Evolutionary conservation across 495 filamentous ascomycete genomes (phyloP).

Genomic region (Tirmania nivea): DNA sequence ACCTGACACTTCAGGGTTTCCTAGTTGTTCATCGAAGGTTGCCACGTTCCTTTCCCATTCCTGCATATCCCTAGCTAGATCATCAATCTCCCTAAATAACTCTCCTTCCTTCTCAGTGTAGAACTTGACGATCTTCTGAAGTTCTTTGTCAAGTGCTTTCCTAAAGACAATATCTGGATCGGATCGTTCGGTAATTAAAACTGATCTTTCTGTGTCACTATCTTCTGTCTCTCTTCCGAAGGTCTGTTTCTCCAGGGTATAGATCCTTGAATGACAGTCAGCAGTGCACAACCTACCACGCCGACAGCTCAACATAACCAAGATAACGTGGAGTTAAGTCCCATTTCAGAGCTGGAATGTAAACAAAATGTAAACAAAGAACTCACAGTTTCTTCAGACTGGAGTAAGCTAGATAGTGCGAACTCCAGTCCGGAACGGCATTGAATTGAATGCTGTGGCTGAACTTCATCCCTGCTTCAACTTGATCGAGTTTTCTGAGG

Average conservation of each 20-base stretch:
- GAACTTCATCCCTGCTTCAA: constrained; percentile 86
- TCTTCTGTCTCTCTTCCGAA: constrained; percentile 29
- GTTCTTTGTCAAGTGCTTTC: constrained; percentile 61
- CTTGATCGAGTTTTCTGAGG: constrained; percentile 33
- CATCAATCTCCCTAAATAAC: constrained; percentile 58
- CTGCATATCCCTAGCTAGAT: constrained; percentile 52
- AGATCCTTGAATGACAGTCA: constrained; percentile 42
- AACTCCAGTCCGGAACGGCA: constrained; percentile 96
- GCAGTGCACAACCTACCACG: not conserved
- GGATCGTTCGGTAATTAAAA: constrained; percentile 39
- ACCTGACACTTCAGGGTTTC: not conserved
- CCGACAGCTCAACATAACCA: not conserved
- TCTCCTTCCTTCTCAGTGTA: constrained; percentile 72
- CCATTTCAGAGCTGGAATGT: not conserved
- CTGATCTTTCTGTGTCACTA: constrained; percentile 59
- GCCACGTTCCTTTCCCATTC: constrained; percentile 36
- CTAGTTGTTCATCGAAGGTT: not conserved
- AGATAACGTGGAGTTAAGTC: not conserved
- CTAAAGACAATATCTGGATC: constrained; percentile 62
- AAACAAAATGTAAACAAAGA: not conserved
- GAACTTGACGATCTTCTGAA: constrained; percentile 85
- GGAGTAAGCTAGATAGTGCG: constrained; percentile 90
- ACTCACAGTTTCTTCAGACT: constrained; percentile 95
- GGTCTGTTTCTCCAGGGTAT: constrained; percentile 60
- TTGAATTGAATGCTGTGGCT: constrained; percentile 99